phyloP scores from a whole-genome alignment of 164 flowering plant genomes.

The Saururus chinensis region DNA sequence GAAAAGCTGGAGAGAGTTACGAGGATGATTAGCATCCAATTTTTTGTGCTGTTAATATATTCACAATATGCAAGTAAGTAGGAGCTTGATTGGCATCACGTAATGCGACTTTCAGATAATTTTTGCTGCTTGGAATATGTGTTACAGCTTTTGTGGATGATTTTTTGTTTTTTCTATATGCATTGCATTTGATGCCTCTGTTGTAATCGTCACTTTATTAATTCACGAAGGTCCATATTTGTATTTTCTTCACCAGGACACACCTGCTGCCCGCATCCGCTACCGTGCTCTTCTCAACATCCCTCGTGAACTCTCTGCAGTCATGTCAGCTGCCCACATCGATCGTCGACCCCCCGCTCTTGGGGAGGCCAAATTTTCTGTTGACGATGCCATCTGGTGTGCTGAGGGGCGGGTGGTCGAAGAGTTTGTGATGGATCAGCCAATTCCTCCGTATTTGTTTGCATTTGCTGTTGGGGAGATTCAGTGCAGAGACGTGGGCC shows the following conservation, averaged over 20 bases:
- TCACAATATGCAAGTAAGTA: too few relatives aligned
- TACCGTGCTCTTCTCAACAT: slow-evolving; percentile 60
- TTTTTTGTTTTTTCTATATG: too few relatives aligned
- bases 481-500: slow-evolving; percentile 71
- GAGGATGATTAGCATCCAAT: too few relatives aligned
- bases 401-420: slow-evolving; percentile 74
- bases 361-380: slow-evolving; percentile 27
- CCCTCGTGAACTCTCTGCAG: slow-evolving; percentile 60
- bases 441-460: slow-evolving; percentile 85
- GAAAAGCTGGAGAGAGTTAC: too few relatives aligned
- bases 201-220: too few relatives aligned
- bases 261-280: slow-evolving; percentile 68
- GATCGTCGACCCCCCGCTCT: slow-evolving; percentile 42
- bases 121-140: too few relatives aligned
- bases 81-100: too few relatives aligned
- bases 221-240: too few relatives aligned
- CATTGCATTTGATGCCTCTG: too few relatives aligned
- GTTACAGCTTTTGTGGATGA: too few relatives aligned
- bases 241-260: slow-evolving; percentile 32
- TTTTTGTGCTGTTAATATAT: too few relatives aligned
- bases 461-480: slow-evolving; percentile 87
- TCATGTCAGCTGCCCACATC: slow-evolving; percentile 72
- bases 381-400: slow-evolving; percentile 58
- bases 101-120: too few relatives aligned
- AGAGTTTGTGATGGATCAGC: slow-evolving; percentile 86